Conservation (phyloP, 2,329 filamentous ascomycete genomes). For the Trematosphaeria pertusa region DNA sequence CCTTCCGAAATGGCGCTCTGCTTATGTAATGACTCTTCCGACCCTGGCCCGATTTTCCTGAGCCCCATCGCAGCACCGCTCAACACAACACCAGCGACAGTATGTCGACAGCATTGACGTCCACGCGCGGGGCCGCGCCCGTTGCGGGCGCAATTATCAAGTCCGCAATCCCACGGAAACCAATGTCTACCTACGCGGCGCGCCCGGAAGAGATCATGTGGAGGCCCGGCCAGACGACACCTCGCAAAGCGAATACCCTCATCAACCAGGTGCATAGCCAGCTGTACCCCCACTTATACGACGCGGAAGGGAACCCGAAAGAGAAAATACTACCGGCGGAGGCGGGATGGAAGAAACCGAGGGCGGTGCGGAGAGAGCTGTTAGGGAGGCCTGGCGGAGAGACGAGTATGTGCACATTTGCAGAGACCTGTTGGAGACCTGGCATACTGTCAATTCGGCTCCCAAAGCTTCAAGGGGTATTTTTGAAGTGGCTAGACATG, state of each 20-base stretch:
- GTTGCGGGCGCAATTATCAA: too few relatives aligned
- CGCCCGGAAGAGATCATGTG: not conserved
- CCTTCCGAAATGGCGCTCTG: too few relatives aligned
- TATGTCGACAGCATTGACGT: constrained; percentile 67
- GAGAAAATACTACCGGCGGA: not conserved
- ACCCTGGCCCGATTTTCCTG: constrained; percentile 32
- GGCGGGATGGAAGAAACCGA: too few relatives aligned
- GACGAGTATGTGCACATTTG: too few relatives aligned
- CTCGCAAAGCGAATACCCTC: constrained; percentile 13
- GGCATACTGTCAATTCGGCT: too few relatives aligned
- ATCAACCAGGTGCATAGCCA: constrained; percentile 19
- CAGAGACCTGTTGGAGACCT: too few relatives aligned
- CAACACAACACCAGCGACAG: constrained; percentile 15
- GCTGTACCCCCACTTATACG: constrained; percentile 19
- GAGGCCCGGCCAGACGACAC: not conserved
- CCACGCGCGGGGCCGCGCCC: constrained; percentile 63
- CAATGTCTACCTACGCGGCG: too few relatives aligned
- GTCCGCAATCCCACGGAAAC: too few relatives aligned
- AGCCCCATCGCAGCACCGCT: constrained; percentile 9
- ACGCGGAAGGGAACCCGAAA: constrained; percentile 1
- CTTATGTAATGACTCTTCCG: too few relatives aligned
- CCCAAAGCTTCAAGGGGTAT: too few relatives aligned
- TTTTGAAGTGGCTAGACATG: too few relatives aligned
- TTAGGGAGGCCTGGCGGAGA: not conserved
- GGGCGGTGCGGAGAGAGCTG: not conserved